Conservation (phyloP, 495 filamentous ascomycete genomes). For the Apiosordaria backusii region DNA sequence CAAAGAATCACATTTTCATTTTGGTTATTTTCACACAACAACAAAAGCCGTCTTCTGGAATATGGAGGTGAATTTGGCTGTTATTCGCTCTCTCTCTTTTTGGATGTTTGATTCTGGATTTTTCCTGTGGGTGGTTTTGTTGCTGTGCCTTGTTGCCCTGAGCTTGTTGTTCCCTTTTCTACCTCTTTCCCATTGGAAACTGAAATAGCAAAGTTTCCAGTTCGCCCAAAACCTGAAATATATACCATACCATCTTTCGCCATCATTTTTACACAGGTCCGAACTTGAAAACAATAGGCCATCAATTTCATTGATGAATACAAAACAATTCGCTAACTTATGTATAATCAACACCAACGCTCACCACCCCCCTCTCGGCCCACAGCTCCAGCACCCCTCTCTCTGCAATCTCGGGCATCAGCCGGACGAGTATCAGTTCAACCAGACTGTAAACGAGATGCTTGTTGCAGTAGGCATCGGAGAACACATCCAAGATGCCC, state of each 20-base stretch:
- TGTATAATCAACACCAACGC: conserved; percentile 30
- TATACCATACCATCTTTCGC: background rate
- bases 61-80: background rate
- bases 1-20: background rate
- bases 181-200: too few relatives aligned
- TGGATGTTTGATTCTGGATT: background rate
- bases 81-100: background rate
- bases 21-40: background rate
- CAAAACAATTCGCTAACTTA: background rate
- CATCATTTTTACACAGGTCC: too few relatives aligned
- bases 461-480: conserved; percentile 83
- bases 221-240: too few relatives aligned
- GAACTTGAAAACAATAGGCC: background rate
- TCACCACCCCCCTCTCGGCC: conserved; percentile 61
- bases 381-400: conserved; percentile 67
- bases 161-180: background rate
- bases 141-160: background rate
- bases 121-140: background rate
- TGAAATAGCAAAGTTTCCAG: too few relatives aligned
- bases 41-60: background rate
- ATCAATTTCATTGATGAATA: background rate
- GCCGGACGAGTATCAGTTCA: conserved; percentile 70
- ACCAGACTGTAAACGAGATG: conserved; percentile 76
- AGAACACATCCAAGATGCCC: conserved; percentile 66
- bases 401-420: conserved; percentile 82